Base-by-base conservation (phyloP, 2,329 filamentous ascomycete species). In the Fusarium clavum region DNA sequence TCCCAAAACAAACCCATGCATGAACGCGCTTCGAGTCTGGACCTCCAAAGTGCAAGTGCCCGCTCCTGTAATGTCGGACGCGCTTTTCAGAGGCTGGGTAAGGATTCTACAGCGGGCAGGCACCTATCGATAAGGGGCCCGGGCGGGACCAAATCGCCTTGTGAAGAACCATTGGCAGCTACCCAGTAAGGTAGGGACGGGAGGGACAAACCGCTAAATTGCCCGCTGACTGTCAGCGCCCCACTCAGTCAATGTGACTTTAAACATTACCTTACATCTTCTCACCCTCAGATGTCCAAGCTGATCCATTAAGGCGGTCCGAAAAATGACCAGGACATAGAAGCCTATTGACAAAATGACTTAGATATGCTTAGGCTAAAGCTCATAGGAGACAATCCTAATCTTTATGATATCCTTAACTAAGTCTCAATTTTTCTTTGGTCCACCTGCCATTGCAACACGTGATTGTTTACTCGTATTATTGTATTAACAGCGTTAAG, bases 11-110 rank as follows among this genome's bases (percentile, higher is more conserved):
- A 38, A 38, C 34, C 34, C 34, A 20, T 51, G 49, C n/a, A 30
- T 51, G 54, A 61, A 65, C 55, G 56, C 68, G 68, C 61, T 45
- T 44, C 20, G 55, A 61, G 51, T 46, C 24, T 51, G 18, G n/a
- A 38, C 25, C 46, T 48, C 57, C 22, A 30, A 53, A 44, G 48
- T 27, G 25, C 41, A 43, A 56, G 55, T 58, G 64, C 55, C 58
- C 53, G 47, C 32, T 64, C 38, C 48, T 61, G 43, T 56, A 58
- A 49, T 65, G 64, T 62, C 48, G 49, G 54, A 71, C 68, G 68
- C 68, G 68, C 68, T 71, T 64, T 64, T n/a, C 25, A 56, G 43
- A 59, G 63, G 62, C 63, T 69, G 55, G 66, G 54, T 43, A 34
- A 30, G 38, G 46, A 43, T 60, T 43, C 49, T 53, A 38, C 34